A percentile compares a stretch with the other conserved stretches of the same genome.
phyloP scores from a whole-genome alignment of 2,329 filamentous ascomycete genomes.

The Pleoardoris graminearum region DNA sequence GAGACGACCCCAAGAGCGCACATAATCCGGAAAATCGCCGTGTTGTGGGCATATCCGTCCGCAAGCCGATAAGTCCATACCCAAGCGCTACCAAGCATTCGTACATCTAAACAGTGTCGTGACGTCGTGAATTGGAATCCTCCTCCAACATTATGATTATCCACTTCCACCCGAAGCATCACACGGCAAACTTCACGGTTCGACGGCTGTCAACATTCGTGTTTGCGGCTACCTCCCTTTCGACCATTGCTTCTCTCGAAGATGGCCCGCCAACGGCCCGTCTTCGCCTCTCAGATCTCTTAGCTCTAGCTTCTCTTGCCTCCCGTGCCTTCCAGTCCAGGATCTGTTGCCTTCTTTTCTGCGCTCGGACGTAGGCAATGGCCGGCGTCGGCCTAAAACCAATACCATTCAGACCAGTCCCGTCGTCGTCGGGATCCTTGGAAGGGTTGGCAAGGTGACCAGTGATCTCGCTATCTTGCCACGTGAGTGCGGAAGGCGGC shows the following conservation, averaged over 20 bases:
- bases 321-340: constrained; percentile 63
- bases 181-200: constrained; percentile 41
- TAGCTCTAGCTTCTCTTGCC: constrained; percentile 61
- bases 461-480: constrained; percentile 66
- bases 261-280: constrained; percentile 33
- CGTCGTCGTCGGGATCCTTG: constrained; percentile 62
- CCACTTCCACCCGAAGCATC: not conserved
- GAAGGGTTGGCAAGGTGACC: constrained; percentile 57
- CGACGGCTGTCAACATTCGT: constrained; percentile 22
- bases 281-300: constrained; percentile 56
- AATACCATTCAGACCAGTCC: constrained; percentile 66
- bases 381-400: constrained; percentile 65
- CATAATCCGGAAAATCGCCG: not conserved
- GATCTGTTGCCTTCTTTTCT: constrained; percentile 62
- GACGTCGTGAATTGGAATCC: constrained; percentile 7
- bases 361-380: constrained; percentile 59
- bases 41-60: not conserved
- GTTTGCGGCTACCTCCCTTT: constrained; percentile 28
- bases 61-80: constrained; percentile 66
- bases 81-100: constrained; percentile 65
- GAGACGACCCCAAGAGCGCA: not conserved
- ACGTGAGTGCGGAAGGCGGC: constrained; percentile 48
- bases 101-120: constrained; percentile 13
- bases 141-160: constrained; percentile 1
- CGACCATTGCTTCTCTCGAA: constrained; percentile 34